Evolutionary conservation across 306 rosid species (phyloP), one percentile per base, ranked within the genome.

Genomic region (Sindora glabra): DNA sequence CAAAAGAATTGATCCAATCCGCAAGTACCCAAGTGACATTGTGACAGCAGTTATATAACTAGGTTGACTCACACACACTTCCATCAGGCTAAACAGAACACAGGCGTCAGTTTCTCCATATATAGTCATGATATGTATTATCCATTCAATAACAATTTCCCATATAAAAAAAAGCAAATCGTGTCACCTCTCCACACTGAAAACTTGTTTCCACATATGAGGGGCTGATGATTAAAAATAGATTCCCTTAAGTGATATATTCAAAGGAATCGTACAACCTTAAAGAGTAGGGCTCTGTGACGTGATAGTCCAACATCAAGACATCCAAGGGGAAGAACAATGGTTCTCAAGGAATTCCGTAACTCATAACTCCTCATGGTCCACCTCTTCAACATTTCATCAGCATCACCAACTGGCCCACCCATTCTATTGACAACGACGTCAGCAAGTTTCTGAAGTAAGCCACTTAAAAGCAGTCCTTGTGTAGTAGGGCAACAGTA

Each of bases 271-370:
- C 67, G 29, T 66, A 65, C 71, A 74, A 85, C 99, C 97, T 94
- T 94, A 66, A 94, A 94, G 53, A 94, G 99, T 47, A 94, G 81
- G 68, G 99, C 97, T 52, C 99, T 79, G 67, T 94, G 97, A 67
- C 99, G 95, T 13, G 97, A 87, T 80, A 94, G 99, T 77, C 97
- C 99, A 56, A 94, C 74, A 70, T 94, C 99, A 71, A 94, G 92
- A 65, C 56, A 36, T 38, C 99, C 97, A 19, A 89, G 88, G 58
- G 99, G 97, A 69, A 94, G 87, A 74, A 86, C 77, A 44, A 75
- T 64, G 34, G 91, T 80, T 22, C 73, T 75, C 50, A 77, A 68
- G 46, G 83, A 84, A 79, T 79, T 71, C 68, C 86, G 77, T 41
- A 89, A 72, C 50, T 89, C 91, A 56, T 72, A 71, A 69, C 95